Evolutionary conservation across 2,329 filamentous ascomycete species (phyloP), one percentile per base, ranked within the genome.

Genomic region (Dryadomyces quercus-mongolicae): DNA sequence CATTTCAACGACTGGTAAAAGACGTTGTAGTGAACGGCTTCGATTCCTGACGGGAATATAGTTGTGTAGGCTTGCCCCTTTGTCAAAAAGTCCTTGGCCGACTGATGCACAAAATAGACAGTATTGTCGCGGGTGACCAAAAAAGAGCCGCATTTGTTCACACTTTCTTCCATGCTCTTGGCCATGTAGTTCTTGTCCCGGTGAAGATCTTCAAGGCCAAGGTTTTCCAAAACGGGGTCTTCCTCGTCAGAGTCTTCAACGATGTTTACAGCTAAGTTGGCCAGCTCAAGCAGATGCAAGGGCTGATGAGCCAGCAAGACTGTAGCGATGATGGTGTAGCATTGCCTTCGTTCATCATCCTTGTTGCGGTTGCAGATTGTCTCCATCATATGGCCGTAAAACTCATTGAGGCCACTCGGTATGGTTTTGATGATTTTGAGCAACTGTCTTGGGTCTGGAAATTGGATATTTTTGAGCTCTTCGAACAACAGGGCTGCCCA

Each of bases 401-500:
- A 16, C 3, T 4, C 36, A 16, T 54, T 60, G 21, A 75, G 55
- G 6, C 67, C 67, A 1, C 61, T 53, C 5, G 68, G 70, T 42
- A 71, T 66, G 38, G 31, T 38, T 8, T 57, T 45, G 3, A 69
- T 7, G 5, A 2, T 48, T 12, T 34, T 22, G 58, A 22, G 56
- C 16, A 45, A 40, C 7, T 62, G 53, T 31, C 49, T 54, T 9
- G 71, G 25, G 12, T 18, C 3, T 13, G n/a, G 45, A 22, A 6
- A 15, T 25, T 13, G 5, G 21, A 40, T 40, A 3, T 31, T 25
- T 3, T 25, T 43, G 6, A 56, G 66, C 9, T 63, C 56, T 58
- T 69, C 54, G 54, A 62, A 70, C 10, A 71, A 69, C 45, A 73
- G 63, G 18, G 70, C 66, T 21, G 71, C 71, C 71, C 69, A 74